Percentiles rank a stretch among this genome's conserved stretches.
These are phyloP conservation scores for Stellera chamaejasme DNA, from an alignment of 345 rosid genomes.

Conservation along the genomic window DNA sequence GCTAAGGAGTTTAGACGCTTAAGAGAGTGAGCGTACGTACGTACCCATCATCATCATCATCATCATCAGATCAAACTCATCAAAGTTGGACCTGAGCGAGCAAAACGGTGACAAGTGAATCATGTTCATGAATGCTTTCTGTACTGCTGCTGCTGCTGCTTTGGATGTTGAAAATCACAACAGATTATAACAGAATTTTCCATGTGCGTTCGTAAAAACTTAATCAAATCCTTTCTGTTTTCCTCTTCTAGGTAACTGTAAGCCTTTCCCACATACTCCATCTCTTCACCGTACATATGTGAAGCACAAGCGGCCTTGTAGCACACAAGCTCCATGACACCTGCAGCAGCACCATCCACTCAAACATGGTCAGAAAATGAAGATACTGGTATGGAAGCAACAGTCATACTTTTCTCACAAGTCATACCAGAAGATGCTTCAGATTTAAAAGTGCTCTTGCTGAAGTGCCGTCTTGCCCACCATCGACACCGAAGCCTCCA, in stretches of 20 bases:
- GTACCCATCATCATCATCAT: too few species aligned
- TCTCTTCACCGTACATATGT: conserved; percentile 53
- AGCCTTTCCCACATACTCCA: conserved; percentile 36
- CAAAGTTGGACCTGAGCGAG: too few species aligned
- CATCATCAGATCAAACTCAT: too few species aligned
- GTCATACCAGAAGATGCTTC: conserved; percentile 37
- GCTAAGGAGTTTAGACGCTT: too few species aligned
- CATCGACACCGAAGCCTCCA: conserved; percentile 62
- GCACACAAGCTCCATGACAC: conserved; percentile 39
- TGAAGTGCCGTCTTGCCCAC: conserved; percentile 66
- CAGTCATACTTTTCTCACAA: neutral
- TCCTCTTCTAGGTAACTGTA: conserved; percentile 20
- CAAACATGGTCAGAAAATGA: neutral
- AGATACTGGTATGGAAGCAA: neutral
- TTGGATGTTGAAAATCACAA: conserved; percentile 2
- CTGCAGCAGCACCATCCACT: conserved; percentile 17
- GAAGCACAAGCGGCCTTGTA: conserved; percentile 75
- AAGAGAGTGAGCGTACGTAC: too few species aligned
- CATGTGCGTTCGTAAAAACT: conserved; percentile 37
- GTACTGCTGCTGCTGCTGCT: neutral
- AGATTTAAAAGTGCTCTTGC: conserved; percentile 33
- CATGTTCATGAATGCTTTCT: neutral
- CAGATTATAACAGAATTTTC: conserved; percentile 27
- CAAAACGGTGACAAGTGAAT: too few species aligned
- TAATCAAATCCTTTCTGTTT: conserved; percentile 23